phyloP scores from a whole-genome alignment of 495 filamentous ascomycete species.

The Penicillium psychrofluorescens region DNA sequence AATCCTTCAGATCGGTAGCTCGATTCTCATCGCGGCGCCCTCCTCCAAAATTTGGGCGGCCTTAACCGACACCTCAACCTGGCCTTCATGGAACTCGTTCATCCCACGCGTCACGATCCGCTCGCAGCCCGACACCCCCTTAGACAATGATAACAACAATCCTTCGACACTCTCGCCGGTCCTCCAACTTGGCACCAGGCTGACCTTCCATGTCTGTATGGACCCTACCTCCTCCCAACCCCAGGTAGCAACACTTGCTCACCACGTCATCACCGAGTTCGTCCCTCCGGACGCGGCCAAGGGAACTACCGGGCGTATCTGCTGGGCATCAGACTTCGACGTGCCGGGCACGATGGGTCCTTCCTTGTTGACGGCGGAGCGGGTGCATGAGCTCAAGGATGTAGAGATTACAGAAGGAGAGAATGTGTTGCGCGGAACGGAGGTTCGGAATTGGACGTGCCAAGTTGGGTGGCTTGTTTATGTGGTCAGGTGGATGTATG shows the following conservation, averaged over 20 bases:
- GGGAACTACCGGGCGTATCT: slow-evolving; percentile 21
- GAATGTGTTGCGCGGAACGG: slow-evolving; percentile 13
- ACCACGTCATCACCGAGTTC: slow-evolving; percentile 21
- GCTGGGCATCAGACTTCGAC: slow-evolving; percentile 23
- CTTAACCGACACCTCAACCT: slow-evolving; percentile 35
- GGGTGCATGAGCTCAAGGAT: slow-evolving; percentile 34
- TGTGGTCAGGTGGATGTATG: slow-evolving; percentile 34
- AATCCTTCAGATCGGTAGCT: slow-evolving; percentile 26
- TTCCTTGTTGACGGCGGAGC: slow-evolving; percentile 27
- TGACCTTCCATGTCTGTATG: slow-evolving; percentile 41
- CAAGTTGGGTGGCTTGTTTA: slow-evolving; percentile 32
- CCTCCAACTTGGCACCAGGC: slow-evolving; percentile 26
- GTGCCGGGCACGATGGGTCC: slow-evolving; percentile 18
- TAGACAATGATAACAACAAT: background rate
- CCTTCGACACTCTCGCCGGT: slow-evolving; percentile 13
- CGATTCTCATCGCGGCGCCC: slow-evolving; percentile 26
- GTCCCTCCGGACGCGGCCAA: slow-evolving; percentile 17
- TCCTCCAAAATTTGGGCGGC: slow-evolving; percentile 25
- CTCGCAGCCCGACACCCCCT: slow-evolving; percentile 18
- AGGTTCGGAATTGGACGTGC: slow-evolving; percentile 39
- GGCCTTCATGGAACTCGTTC: slow-evolving; percentile 38
- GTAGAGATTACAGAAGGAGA: slow-evolving; percentile 13
- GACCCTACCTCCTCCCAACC: slow-evolving; percentile 23
- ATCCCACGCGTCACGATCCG: slow-evolving; percentile 33
- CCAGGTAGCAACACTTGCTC: slow-evolving; percentile 16